Conservation (phyloP, 2,329 filamentous ascomycete genomes). For the Nannizziopsis arthrosporioides region DNA sequence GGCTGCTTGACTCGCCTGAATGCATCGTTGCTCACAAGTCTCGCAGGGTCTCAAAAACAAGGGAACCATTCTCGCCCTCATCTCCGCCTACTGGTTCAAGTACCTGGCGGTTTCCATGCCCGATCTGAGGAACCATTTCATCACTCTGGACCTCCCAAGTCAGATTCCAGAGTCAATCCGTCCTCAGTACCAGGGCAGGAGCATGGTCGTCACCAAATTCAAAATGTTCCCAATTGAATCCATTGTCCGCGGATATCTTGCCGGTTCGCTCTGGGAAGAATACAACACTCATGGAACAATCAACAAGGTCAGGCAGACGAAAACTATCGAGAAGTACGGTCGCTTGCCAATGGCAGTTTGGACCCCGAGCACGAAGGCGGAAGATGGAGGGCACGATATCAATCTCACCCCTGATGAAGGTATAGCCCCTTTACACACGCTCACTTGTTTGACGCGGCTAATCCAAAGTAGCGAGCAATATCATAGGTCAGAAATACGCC, state of each 20-base stretch:
- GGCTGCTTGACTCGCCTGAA: conserved; percentile 19
- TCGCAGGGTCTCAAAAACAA: conserved; percentile 54
- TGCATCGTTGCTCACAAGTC: conserved; percentile 2
- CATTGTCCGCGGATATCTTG: conserved; percentile 83
- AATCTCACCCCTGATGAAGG: conserved; percentile 67
- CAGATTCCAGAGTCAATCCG: conserved; percentile 39
- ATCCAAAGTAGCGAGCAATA: conserved; percentile 36
- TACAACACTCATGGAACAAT: conserved; percentile 64
- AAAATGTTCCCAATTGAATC: conserved; percentile 68
- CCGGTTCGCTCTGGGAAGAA: conserved; percentile 73
- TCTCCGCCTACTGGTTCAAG: conserved; percentile 58
- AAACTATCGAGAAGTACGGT: conserved; percentile 55
- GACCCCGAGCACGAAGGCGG: conserved; percentile 78
- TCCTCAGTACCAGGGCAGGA: conserved; percentile 48
- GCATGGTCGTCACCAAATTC: conserved; percentile 65
- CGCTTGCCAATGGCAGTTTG: conserved; percentile 59
- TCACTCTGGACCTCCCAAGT: conserved; percentile 46
- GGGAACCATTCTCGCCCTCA: conserved; percentile 54
- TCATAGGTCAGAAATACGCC: conserved; percentile 56
- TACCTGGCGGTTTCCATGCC: conserved; percentile 48
- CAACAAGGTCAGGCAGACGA: conserved; percentile 62
- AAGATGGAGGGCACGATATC: conserved; percentile 65
- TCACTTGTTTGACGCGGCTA: background rate
- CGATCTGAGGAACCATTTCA: conserved; percentile 50
- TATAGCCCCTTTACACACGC: conserved; percentile 19